Evolutionary conservation across 768 basidiomycete genomes (phyloP).

Genomic region (Polyporus arcularius): DNA sequence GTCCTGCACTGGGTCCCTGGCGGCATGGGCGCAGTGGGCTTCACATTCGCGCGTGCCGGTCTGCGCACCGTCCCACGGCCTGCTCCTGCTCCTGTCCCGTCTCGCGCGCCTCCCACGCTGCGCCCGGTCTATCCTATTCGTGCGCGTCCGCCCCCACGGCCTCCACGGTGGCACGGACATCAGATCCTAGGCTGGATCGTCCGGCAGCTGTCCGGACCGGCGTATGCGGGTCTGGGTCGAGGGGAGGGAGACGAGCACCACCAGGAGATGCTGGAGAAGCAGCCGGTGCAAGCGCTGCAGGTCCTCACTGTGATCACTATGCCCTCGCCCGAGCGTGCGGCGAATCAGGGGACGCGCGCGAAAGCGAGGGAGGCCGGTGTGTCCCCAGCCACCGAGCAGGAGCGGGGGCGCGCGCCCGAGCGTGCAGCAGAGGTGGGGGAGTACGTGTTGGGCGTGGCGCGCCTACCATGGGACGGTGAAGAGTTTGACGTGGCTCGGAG

Average conservation of each 20-base stretch:
- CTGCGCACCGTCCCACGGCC: constrained; percentile 6
- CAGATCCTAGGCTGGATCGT: constrained; percentile 9
- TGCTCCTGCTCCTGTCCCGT: constrained; percentile 1
- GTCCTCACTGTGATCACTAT: constrained; percentile 28
- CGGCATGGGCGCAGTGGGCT: neutral
- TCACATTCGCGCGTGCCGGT: neutral
- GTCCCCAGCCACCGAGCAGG: neutral
- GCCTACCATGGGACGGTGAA: constrained; percentile 15
- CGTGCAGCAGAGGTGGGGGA: constrained; percentile 14
- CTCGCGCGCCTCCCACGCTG: neutral
- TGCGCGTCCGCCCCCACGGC: too few species aligned
- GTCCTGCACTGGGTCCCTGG: constrained; percentile 4
- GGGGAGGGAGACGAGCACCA: neutral
- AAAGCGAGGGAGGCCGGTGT: neutral
- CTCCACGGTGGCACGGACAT: constrained; percentile 10
- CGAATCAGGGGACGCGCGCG: neutral
- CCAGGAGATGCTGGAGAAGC: neutral
- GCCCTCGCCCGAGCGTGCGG: constrained; percentile 21
- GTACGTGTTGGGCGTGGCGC: constrained; percentile 14
- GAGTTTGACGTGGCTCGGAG: neutral
- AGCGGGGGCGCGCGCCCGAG: constrained; percentile 1
- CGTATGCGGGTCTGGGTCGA: neutral
- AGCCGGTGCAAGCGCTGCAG: constrained; percentile 19
- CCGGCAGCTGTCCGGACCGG: neutral
- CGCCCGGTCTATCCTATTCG: neutral